Conservation (phyloP, 1,284 basidiomycete species). For the Fomes fomentarius region DNA sequence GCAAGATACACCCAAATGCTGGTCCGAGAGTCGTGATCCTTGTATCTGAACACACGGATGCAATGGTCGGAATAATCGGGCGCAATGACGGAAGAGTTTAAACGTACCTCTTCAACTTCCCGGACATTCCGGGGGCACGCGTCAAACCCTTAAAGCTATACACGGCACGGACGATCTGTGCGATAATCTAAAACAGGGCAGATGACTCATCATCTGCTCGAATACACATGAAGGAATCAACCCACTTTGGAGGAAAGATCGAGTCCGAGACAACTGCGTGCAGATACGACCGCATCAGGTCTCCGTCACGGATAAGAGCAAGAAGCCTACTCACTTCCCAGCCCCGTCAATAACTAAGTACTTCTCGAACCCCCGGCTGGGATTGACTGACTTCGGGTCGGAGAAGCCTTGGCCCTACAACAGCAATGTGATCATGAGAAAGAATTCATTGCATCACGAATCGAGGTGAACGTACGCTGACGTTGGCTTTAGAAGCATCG, state of each 20-base stretch:
- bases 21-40: conserved; percentile 31
- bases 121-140: conserved; percentile 57
- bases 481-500: conserved; percentile 57
- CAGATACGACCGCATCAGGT: background rate
- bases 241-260: conserved; percentile 55
- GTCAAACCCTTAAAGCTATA: conserved; percentile 51
- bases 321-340: conserved; percentile 42
- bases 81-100: background rate
- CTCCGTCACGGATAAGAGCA: background rate
- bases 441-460: background rate
- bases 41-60: conserved; percentile 22
- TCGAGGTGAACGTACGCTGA: conserved; percentile 46
- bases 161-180: conserved; percentile 50
- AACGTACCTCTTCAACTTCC: conserved; percentile 48
- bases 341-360: conserved; percentile 59
- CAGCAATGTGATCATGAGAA: background rate
- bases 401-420: conserved; percentile 36
- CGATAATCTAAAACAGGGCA: conserved; percentile 39
- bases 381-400: conserved; percentile 50
- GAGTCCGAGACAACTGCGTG: conserved; percentile 53
- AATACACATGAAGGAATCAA: conserved; percentile 7
- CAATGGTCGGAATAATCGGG: background rate
- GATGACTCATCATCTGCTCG: background rate
- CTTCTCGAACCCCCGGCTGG: conserved; percentile 47
- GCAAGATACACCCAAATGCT: conserved; percentile 50